These are phyloP conservation scores for Chimonanthus salicifolius DNA, from an alignment of 164 flowering plant genomes.

Conservation along the genomic window DNA sequence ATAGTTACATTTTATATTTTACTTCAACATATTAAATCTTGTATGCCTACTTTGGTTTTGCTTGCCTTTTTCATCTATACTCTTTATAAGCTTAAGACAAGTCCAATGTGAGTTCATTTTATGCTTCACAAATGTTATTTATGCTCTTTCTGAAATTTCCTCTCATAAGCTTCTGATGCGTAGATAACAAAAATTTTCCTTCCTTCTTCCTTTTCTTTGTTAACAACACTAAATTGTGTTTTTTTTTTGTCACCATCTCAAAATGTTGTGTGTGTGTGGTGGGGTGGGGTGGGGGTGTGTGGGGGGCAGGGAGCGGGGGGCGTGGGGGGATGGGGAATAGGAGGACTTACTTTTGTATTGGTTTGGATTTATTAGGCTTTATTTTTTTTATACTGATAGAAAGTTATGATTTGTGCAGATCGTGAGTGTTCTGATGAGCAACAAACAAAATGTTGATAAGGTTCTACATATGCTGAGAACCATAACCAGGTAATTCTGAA, in stretches of 20 bases:
- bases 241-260: too few relatives aligned
- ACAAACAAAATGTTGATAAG: slow-evolving; percentile 49
- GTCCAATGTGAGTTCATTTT: too few relatives aligned
- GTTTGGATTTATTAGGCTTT: neutral
- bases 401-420: slow-evolving; percentile 40
- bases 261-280: too few relatives aligned
- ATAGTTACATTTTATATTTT: neutral
- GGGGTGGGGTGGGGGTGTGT: too few relatives aligned
- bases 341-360: too few relatives aligned
- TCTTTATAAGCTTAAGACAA: neutral
- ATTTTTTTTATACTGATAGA: neutral
- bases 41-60: too few relatives aligned
- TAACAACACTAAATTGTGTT: too few relatives aligned
- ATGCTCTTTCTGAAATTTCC: neutral
- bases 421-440: slow-evolving; percentile 50
- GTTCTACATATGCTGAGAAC: slow-evolving; percentile 87
- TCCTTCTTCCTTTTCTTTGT: too few relatives aligned
- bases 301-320: too few relatives aligned
- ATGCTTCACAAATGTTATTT: neutral
- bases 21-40: neutral
- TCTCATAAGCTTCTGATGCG: neutral
- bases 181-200: neutral
- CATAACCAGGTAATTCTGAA: slow-evolving; percentile 70
- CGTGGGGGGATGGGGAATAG: too few relatives aligned
- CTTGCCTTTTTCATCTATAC: neutral